Conservation (phyloP, 345 rosid genomes). For the Draba incana region DNA sequence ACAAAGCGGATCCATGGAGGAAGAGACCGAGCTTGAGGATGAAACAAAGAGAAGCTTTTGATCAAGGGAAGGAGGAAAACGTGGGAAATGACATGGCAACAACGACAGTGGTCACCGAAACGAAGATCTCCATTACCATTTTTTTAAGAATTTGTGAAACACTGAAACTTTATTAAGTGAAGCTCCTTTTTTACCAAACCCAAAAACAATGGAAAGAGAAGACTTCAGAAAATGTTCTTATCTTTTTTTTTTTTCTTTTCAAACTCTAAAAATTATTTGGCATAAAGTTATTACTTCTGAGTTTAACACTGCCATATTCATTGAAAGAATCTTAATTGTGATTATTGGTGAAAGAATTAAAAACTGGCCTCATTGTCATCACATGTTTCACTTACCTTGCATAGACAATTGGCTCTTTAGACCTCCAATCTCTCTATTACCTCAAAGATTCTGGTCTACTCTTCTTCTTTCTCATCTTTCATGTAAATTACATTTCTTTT, state of each 20-base stretch:
- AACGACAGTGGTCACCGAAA: conserved; percentile 15
- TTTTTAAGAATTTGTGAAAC: too few relatives aligned
- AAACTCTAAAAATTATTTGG: too few relatives aligned
- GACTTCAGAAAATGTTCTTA: too few relatives aligned
- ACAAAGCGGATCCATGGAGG: neutral
- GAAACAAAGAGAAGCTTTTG: neutral
- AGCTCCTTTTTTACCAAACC: too few relatives aligned
- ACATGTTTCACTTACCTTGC: conserved; percentile 95
- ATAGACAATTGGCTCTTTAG: conserved; percentile 91
- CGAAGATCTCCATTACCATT: conserved; percentile 1
- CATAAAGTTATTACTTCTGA: too few relatives aligned
- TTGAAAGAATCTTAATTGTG: too few relatives aligned
- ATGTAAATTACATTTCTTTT: conserved; percentile 29
- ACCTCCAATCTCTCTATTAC: conserved; percentile 47
- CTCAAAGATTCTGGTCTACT: neutral
- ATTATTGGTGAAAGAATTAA: conserved; percentile 68
- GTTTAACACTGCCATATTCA: too few relatives aligned
- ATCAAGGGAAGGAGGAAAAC: conserved; percentile 5
- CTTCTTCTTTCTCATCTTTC: neutral
- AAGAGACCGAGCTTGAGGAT: conserved; percentile 16
- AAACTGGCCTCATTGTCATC: conserved; percentile 91
- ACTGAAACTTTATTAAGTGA: too few relatives aligned
- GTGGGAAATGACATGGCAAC: conserved; percentile 29
- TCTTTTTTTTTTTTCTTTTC: too few relatives aligned
- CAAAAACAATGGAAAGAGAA: too few relatives aligned